Evolutionary conservation across 768 basidiomycete species (phyloP).

Genomic region (Leucosporidium yakuticum): DNA sequence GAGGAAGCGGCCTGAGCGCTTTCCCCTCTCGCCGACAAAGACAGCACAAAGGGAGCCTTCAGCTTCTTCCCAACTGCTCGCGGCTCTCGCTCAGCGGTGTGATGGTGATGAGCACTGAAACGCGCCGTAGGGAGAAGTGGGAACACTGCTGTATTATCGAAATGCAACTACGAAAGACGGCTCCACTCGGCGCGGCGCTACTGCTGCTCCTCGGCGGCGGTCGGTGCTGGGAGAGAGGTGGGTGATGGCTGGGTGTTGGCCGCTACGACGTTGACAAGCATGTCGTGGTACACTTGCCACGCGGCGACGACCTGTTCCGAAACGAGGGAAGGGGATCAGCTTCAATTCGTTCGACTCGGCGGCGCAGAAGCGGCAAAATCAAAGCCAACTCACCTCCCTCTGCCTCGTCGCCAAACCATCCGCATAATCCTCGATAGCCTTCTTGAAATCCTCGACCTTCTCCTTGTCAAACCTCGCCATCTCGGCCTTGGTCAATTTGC

Average conservation of each 20-base stretch:
- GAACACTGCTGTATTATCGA: too few relatives aligned
- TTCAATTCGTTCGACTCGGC: background rate
- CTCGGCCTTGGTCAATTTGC: slow-evolving; percentile 81
- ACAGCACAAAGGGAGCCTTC: too few relatives aligned
- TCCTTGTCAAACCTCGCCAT: slow-evolving; percentile 87
- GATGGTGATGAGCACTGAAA: too few relatives aligned
- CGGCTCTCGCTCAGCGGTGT: too few relatives aligned
- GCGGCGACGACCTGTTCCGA: slow-evolving; percentile 14
- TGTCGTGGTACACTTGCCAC: slow-evolving; percentile 29
- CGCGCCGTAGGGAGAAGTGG: too few relatives aligned
- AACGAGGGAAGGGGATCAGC: background rate
- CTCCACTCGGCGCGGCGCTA: too few relatives aligned
- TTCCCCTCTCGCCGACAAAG: too few relatives aligned
- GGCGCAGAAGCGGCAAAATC: background rate
- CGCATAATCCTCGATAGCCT: slow-evolving; percentile 70
- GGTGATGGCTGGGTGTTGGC: slow-evolving; percentile 2
- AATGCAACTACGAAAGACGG: too few relatives aligned
- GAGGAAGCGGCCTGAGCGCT: too few relatives aligned
- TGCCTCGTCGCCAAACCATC: slow-evolving; percentile 81
- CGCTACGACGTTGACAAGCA: slow-evolving; percentile 15
- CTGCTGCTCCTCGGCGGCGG: too few relatives aligned
- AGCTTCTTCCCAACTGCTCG: too few relatives aligned
- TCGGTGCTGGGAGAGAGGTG: background rate
- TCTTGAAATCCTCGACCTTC: slow-evolving; percentile 87
- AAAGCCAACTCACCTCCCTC: slow-evolving; percentile 49